Percentiles rank a stretch among this genome's conserved stretches.
Conservation (phyloP, 148 eudicot genomes). For the Vaccinium darrowii region DNA sequence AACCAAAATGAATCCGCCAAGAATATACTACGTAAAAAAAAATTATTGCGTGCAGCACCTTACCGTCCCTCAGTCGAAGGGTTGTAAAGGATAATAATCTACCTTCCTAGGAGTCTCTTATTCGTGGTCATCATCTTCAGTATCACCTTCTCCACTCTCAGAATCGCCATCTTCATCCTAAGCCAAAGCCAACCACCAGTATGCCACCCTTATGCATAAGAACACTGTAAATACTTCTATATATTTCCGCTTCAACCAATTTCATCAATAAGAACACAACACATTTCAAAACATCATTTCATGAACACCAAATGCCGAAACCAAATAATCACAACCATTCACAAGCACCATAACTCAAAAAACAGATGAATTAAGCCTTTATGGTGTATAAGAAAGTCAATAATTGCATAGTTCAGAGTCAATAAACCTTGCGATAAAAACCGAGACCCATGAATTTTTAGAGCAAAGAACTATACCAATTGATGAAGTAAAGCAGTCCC, state of each 20-base stretch:
- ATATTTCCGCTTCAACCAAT: background rate
- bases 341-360: too few relatives aligned
- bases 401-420: too few relatives aligned
- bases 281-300: background rate
- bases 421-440: too few relatives aligned
- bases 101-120: constrained; percentile 73
- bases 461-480: too few relatives aligned
- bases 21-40: background rate
- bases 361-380: too few relatives aligned
- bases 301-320: too few relatives aligned
- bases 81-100: background rate
- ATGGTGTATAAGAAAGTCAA: too few relatives aligned
- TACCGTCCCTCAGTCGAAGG: background rate
- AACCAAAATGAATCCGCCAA: constrained; percentile 2
- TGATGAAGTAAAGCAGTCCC: too few relatives aligned
- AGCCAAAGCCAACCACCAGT: constrained; percentile 2
- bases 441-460: too few relatives aligned
- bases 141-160: constrained; percentile 27
- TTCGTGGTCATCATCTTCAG: constrained; percentile 43
- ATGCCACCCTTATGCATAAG: background rate
- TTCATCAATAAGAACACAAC: background rate
- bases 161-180: constrained; percentile 41
- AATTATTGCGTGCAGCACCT: background rate
- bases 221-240: background rate
- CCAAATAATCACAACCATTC: too few relatives aligned